phyloP scores from a whole-genome alignment of 1,284 basidiomycete genomes.

The Quambalaria eucalypti region DNA sequence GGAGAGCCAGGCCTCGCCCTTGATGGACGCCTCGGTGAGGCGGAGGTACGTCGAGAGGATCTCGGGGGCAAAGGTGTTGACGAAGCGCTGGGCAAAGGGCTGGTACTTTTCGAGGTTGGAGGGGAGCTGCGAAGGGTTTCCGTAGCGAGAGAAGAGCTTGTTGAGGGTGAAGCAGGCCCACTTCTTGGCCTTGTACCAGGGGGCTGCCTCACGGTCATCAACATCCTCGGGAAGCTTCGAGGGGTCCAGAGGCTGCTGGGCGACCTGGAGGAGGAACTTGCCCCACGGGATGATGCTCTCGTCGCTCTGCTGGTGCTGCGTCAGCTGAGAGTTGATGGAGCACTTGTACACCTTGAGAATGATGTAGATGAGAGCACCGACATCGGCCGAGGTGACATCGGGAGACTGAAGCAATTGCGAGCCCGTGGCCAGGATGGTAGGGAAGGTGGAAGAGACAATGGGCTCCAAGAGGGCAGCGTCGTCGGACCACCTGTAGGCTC shows the following conservation, averaged over 20 bases:
- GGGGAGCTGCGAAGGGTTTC: conserved; percentile 42
- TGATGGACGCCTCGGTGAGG: conserved; percentile 26
- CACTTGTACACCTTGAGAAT: conserved; percentile 44
- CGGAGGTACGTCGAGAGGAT: conserved; percentile 44
- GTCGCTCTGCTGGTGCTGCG: conserved; percentile 37
- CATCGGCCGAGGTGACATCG: conserved; percentile 23
- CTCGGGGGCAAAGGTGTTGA: conserved; percentile 41
- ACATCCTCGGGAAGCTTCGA: conserved; percentile 28
- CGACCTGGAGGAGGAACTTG: conserved; percentile 36
- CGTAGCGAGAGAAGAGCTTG: conserved; percentile 42
- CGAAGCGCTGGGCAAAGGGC: conserved; percentile 42
- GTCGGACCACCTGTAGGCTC: conserved; percentile 37
- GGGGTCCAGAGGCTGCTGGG: conserved; percentile 29
- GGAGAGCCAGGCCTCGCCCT: conserved; percentile 30
- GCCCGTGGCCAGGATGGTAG: conserved; percentile 29
- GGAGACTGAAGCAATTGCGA: conserved; percentile 28
- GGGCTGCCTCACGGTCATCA: conserved; percentile 19
- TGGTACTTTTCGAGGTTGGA: conserved; percentile 39
- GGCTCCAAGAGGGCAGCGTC: conserved; percentile 34
- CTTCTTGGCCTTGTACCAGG: conserved; percentile 47
- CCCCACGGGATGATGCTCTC: conserved; percentile 44
- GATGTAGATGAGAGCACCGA: conserved; percentile 39
- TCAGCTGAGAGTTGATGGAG: conserved; percentile 33
- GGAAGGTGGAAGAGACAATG: conserved; percentile 33
- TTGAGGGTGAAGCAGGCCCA: conserved; percentile 46